Percentiles rank a stretch among this genome's conserved stretches.
Conservation (phyloP, 106 monocot species). For the Dioscorea alata region DNA sequence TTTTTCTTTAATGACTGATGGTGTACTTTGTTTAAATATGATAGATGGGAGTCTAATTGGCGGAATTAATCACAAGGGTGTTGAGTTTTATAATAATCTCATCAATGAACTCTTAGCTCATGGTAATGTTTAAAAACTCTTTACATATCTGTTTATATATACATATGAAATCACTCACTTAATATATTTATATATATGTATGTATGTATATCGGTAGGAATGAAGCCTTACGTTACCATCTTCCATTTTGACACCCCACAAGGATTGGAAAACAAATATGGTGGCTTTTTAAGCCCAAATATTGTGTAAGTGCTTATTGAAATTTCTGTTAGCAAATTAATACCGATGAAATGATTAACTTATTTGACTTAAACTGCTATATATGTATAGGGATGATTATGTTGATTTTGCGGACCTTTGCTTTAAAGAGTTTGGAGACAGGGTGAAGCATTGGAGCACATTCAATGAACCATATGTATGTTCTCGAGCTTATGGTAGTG, state of each 20-base stretch:
- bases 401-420: slow-evolving; percentile 27
- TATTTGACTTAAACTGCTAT: too few relatives aligned
- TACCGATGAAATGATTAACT: too few relatives aligned
- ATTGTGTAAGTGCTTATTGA: slow-evolving; percentile 30
- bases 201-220: slow-evolving; percentile 21
- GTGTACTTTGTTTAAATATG: background rate
- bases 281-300: slow-evolving; percentile 25
- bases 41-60: slow-evolving; percentile 30
- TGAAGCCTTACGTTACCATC: slow-evolving; percentile 40
- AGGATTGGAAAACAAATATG: slow-evolving; percentile 34
- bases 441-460: slow-evolving; percentile 45
- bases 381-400: slow-evolving; percentile 27
- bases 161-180: background rate
- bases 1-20: background rate
- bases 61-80: slow-evolving; percentile 19
- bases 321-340: background rate
- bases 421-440: slow-evolving; percentile 39
- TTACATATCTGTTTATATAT: background rate
- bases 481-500: slow-evolving; percentile 14
- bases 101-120: slow-evolving; percentile 20
- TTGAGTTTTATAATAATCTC: slow-evolving; percentile 24
- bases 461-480: slow-evolving; percentile 37
- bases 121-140: background rate
- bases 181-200: too few relatives aligned
- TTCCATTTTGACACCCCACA: slow-evolving; percentile 54